Conservation (phyloP, 768 basidiomycete genomes). For the Xanthoconium purpureum region DNA sequence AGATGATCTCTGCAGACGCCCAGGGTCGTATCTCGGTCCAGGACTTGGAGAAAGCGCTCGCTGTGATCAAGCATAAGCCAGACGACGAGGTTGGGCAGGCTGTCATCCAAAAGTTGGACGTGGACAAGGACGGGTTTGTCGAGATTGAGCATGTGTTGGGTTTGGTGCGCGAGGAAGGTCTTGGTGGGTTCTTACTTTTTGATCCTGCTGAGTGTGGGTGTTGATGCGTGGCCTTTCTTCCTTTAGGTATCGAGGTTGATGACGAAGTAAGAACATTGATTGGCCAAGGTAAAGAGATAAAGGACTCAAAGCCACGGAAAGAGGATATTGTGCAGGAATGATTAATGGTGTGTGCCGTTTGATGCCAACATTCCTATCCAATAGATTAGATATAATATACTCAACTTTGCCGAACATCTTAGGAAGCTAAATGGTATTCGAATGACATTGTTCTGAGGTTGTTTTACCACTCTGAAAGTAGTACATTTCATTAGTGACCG, state of each 20-base stretch:
- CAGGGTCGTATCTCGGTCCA: conserved; percentile 87
- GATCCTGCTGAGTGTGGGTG: neutral
- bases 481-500: no score
- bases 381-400: conserved; percentile 9
- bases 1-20: conserved; percentile 80
- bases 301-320: conserved; percentile 79
- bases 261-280: conserved; percentile 81
- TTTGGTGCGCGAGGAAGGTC: conserved; percentile 81
- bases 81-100: conserved; percentile 84
- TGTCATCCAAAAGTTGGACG: conserved; percentile 90
- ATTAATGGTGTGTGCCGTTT: conserved; percentile 19
- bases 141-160: conserved; percentile 93
- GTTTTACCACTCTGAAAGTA: no score
- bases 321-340: conserved; percentile 91
- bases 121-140: conserved; percentile 93
- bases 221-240: neutral
- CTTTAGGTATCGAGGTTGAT: conserved; percentile 73
- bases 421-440: no score
- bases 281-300: conserved; percentile 79
- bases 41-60: conserved; percentile 86
- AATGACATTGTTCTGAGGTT: no score
- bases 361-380: conserved; percentile 1
- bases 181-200: conserved; percentile 47
- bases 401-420: no score
- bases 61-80: conserved; percentile 91